These are phyloP conservation scores for Eutypella sp. DNA, from an alignment of 2,329 filamentous ascomycete genomes.

Conservation along the genomic window DNA sequence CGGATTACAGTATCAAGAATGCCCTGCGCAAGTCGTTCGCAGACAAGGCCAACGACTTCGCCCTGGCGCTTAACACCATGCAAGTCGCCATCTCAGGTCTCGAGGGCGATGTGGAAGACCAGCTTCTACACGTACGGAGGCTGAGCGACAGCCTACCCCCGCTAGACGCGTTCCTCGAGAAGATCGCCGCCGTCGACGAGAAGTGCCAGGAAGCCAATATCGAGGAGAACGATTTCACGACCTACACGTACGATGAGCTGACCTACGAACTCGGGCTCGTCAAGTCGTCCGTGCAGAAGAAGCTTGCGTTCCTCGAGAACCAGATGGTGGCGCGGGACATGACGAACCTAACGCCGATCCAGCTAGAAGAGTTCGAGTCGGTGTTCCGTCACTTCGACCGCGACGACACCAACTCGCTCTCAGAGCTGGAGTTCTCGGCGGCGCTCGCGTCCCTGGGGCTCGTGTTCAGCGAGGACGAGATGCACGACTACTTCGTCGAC, in stretches of 20 bases:
- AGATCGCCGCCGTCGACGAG: conserved; percentile 78
- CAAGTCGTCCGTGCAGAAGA: conserved; percentile 89
- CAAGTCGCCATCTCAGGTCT: conserved; percentile 93
- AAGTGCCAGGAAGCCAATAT: conserved; percentile 97
- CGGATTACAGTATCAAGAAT: conserved; percentile 75
- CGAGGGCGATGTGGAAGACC: conserved; percentile 94
- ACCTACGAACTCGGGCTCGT: conserved; percentile 90
- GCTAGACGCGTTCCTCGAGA: conserved; percentile 84
- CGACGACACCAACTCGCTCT: conserved; percentile 81
- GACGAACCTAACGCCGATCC: conserved; percentile 97
- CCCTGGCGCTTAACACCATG: conserved; percentile 88
- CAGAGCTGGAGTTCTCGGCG: conserved; percentile 93
- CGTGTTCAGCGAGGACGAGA: conserved; percentile 95
- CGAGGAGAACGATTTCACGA: conserved; percentile 99
- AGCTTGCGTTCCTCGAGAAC: conserved; percentile 93
- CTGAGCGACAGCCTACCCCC: conserved; percentile 82
- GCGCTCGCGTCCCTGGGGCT: conserved; percentile 91
- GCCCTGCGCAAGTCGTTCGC: conserved; percentile 86
- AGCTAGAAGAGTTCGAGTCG: conserved; percentile 96
- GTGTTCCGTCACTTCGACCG: conserved; percentile 98
- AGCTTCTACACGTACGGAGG: conserved; percentile 79
- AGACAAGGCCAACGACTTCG: conserved; percentile 98
- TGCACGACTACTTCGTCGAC: conserved; percentile 90
- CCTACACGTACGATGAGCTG: conserved; percentile 95
- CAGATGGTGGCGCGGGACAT: conserved; percentile 97